A percentile compares a stretch with the other conserved stretches of the same genome.
Evolutionary conservation across 192 early-diverging fungal species (phyloP).

Genomic region (Coemansia sp.): DNA sequence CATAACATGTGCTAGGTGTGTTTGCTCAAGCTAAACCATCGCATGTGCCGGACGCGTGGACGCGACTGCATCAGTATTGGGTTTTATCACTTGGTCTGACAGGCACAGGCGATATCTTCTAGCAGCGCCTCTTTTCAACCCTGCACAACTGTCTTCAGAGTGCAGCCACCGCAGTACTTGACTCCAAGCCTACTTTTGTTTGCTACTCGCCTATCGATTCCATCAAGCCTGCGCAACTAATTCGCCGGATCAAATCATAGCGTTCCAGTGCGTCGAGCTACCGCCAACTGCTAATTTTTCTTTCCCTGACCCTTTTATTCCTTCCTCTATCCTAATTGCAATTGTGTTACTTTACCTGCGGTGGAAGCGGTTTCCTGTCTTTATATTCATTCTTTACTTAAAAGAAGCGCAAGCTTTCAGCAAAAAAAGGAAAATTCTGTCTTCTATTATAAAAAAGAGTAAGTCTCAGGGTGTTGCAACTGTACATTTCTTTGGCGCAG

Average conservation of each 20-base stretch:
- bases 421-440: conserved; percentile 6
- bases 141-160: too few relatives aligned
- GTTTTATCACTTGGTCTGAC: too few relatives aligned
- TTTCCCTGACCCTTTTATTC: background rate
- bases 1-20: too few relatives aligned
- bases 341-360: background rate
- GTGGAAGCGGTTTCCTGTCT: too few relatives aligned
- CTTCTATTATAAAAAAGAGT: conserved; percentile 9
- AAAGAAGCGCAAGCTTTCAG: background rate
- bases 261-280: background rate
- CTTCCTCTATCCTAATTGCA: background rate
- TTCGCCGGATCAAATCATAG: background rate
- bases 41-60: too few relatives aligned
- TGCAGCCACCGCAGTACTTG: too few relatives aligned
- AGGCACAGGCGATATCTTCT: too few relatives aligned
- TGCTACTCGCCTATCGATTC: too few relatives aligned
- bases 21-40: too few relatives aligned
- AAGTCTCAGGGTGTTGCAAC: background rate
- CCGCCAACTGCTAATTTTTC: background rate
- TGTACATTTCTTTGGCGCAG: conserved; percentile 3
- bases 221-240: background rate
- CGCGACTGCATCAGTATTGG: too few relatives aligned
- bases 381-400: background rate
- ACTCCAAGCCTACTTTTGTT: too few relatives aligned
- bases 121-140: too few relatives aligned